Evolutionary conservation across 225 moss, liverwort and hornwort species (phyloP).

Genomic region (Bryum argenteum): DNA sequence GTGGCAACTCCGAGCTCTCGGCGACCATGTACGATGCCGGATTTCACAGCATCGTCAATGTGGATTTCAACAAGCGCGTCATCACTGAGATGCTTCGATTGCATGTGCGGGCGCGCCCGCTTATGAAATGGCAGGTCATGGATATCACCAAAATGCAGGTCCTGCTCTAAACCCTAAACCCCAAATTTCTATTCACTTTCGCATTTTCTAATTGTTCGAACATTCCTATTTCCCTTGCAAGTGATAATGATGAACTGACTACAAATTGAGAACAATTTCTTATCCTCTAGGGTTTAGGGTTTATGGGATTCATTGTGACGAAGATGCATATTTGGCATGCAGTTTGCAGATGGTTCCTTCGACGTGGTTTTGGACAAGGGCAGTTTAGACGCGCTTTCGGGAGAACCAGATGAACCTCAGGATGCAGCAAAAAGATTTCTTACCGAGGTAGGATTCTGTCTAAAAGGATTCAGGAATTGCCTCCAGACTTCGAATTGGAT

Average conservation of each 20-base stretch:
- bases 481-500: not conserved
- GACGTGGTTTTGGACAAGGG: constrained; percentile 93
- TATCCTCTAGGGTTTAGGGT: constrained; percentile 4
- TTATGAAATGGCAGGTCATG: constrained; percentile 69
- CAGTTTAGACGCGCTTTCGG: constrained; percentile 88
- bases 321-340: constrained; percentile 26
- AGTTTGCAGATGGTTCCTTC: constrained; percentile 84
- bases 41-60: constrained; percentile 47
- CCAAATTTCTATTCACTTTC: not conserved
- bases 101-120: constrained; percentile 50
- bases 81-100: constrained; percentile 53
- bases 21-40: constrained; percentile 59
- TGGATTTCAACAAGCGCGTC: constrained; percentile 61
- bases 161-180: constrained; percentile 22
- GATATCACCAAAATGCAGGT: constrained; percentile 67
- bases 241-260: not conserved
- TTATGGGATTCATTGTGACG: constrained; percentile 9
- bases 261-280: not conserved
- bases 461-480: constrained; percentile 1
- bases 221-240: not conserved
- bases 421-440: constrained; percentile 71
- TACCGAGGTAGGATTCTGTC: constrained; percentile 59
- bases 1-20: constrained; percentile 56
- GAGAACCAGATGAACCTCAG: constrained; percentile 87
- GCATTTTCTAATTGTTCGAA: not conserved